Base-by-base conservation (phyloP, 495 filamentous ascomycete genomes). In the Aspergillus ostianus region DNA sequence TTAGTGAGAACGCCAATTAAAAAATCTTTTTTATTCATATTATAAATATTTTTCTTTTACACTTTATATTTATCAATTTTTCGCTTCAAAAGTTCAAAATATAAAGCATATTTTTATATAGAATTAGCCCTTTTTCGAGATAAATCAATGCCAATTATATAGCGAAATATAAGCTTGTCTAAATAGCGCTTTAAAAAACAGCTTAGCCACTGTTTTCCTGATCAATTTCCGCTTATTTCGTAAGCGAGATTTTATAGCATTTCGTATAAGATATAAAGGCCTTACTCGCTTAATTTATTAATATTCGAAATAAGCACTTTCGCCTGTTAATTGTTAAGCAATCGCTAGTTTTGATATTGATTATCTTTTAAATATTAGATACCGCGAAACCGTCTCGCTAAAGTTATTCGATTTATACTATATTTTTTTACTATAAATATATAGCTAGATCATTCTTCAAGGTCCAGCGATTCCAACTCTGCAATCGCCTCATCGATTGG, bases 111-210 rank as follows among this genome's bases (percentile, higher is more conserved):
- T 53, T 41, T 41, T 10, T 5, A 36, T 41, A 29, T 27, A 2
- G 26, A 53, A 53, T 53, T 29, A 29, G 27, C 27, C 27, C 8
- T 4, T 8, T 29, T 29, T 4, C 27, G 27, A 29, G 27, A 29
- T n/a, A 27, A 3, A 36, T 53, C 26, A 3, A 53, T 53, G 1
- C 26, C 26, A 53, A 27, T 53, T 36, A 29, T 53, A 53, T 53
- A 53, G 30, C 13, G 27, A 41, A 13, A 36, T 9, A 41, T 1
- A 41, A 53, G n/a, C 2, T 36, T 53, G 10, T 53, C 26, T 41
- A 4, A 29, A 8, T 29, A 29, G 4, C 8, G 8, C 27, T 29
- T 29, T 29, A 29, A 4, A 29, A 29, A 29, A 29, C 8, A 29
- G 4, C 4, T 29, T 8, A n/a, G 51, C 51, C 26, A 53, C 0